phyloP scores from a whole-genome alignment of 2,329 filamentous ascomycete genomes.

The Ophiostoma sp. region DNA sequence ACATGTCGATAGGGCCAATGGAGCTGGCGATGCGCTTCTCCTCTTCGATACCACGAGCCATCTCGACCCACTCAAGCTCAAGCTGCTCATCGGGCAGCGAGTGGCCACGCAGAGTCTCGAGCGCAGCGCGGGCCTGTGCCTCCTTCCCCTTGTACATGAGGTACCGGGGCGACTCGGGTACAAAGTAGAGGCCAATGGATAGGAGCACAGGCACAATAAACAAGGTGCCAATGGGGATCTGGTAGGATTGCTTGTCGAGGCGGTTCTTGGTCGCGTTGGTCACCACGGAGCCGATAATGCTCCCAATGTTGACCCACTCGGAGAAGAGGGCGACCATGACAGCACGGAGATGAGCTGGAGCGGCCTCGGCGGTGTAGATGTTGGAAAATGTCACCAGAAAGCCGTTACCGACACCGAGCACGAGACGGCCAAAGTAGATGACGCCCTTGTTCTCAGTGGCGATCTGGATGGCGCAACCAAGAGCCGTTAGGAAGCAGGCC shows the following conservation, averaged over 20 bases:
- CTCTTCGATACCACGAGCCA: constrained; percentile 43
- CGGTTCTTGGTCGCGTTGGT: constrained; percentile 26
- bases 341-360: constrained; percentile 43
- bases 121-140: constrained; percentile 34
- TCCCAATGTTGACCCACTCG: constrained; percentile 32
- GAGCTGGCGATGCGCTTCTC: constrained; percentile 38
- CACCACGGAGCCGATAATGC: constrained; percentile 27
- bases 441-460: constrained; percentile 42
- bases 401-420: constrained; percentile 47
- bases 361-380: constrained; percentile 50
- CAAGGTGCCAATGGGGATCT: constrained; percentile 30
- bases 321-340: constrained; percentile 30
- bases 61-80: constrained; percentile 44
- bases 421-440: constrained; percentile 48
- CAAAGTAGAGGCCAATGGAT: constrained; percentile 45
- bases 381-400: constrained; percentile 49
- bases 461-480: constrained; percentile 48
- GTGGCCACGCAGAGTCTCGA: constrained; percentile 37
- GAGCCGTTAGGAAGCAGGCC: constrained; percentile 47
- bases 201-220: constrained; percentile 30
- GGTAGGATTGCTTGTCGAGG: constrained; percentile 28
- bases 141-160: constrained; percentile 39
- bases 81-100: constrained; percentile 37
- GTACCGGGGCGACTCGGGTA: constrained; percentile 50
- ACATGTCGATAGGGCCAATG: constrained; percentile 43